Percentiles rank a stretch among this genome's conserved stretches.
Conservation (phyloP, 495 filamentous ascomycete genomes). For the Astrothelium macrocarpum region DNA sequence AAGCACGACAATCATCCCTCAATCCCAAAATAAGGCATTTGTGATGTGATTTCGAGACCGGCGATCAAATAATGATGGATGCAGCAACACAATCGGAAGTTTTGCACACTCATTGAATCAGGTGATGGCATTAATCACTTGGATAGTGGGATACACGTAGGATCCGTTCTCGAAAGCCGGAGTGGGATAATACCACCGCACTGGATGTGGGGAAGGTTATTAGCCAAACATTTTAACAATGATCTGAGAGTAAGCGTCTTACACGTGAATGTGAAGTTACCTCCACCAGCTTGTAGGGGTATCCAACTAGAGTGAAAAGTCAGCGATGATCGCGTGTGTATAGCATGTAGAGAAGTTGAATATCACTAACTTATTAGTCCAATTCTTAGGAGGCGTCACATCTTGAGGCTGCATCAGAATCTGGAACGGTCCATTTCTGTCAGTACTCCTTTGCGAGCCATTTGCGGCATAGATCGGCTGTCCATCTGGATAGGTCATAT, state of each 20-base stretch:
- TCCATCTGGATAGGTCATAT: slow-evolving; percentile 29
- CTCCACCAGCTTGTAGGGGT: not conserved
- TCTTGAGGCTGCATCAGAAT: slow-evolving; percentile 27
- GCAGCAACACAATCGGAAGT: too few relatives aligned
- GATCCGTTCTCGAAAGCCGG: not conserved
- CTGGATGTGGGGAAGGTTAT: not conserved
- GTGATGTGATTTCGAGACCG: too few relatives aligned
- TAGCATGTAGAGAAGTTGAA: not conserved
- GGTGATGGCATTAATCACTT: not conserved
- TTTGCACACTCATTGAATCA: not conserved
- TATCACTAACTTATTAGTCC: slow-evolving; percentile 24
- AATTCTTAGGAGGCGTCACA: slow-evolving; percentile 27
- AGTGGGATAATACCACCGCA: not conserved
- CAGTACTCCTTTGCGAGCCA: not conserved
- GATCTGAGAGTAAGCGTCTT: not conserved
- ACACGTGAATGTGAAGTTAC: not conserved
- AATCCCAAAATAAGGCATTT: too few relatives aligned
- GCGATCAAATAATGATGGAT: too few relatives aligned
- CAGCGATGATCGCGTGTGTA: not conserved
- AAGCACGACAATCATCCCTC: too few relatives aligned
- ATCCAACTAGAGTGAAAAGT: not conserved
- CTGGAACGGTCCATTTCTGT: slow-evolving; percentile 12
- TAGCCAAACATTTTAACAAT: not conserved
- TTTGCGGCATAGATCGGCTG: slow-evolving; percentile 20
- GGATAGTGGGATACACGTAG: not conserved